Evolutionary conservation across 371 early-diverging fungal genomes (phyloP).

Genomic region (Neoconidiobolus thromboides): DNA sequence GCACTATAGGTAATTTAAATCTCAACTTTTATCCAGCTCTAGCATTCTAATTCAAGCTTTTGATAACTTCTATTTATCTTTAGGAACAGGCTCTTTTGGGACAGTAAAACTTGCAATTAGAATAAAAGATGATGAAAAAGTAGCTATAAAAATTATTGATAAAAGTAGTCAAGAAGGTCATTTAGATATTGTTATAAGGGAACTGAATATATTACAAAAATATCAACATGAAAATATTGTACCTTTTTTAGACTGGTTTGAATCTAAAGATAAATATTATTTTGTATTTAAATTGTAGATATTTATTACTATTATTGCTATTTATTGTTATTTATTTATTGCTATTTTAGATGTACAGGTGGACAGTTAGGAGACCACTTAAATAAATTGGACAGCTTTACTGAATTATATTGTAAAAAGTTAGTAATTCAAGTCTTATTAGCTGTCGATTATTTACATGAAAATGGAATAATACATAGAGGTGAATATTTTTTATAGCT

Average conservation of each 20-base stretch:
- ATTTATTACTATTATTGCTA: not conserved
- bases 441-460: constrained; percentile 50
- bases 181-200: constrained; percentile 53
- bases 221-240: constrained; percentile 68
- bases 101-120: not conserved
- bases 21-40: too few species aligned
- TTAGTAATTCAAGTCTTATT: constrained; percentile 39
- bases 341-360: constrained; percentile 41
- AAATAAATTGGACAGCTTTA: constrained; percentile 58
- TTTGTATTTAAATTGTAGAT: constrained; percentile 70
- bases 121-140: constrained; percentile 15
- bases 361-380: constrained; percentile 84
- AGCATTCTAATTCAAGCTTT: too few species aligned
- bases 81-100: not conserved
- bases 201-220: constrained; percentile 41
- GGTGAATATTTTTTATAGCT: constrained; percentile 16
- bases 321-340: not conserved
- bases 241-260: constrained; percentile 48
- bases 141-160: constrained; percentile 63
- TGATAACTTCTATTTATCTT: not conserved
- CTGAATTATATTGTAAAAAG: constrained; percentile 65
- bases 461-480: constrained; percentile 43
- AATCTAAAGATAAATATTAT: constrained; percentile 53
- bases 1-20: not conserved
- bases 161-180: constrained; percentile 41